These are phyloP conservation scores for Talaromyces atroroseus DNA, from an alignment of 2,329 filamentous ascomycete genomes.

Conservation along the genomic window DNA sequence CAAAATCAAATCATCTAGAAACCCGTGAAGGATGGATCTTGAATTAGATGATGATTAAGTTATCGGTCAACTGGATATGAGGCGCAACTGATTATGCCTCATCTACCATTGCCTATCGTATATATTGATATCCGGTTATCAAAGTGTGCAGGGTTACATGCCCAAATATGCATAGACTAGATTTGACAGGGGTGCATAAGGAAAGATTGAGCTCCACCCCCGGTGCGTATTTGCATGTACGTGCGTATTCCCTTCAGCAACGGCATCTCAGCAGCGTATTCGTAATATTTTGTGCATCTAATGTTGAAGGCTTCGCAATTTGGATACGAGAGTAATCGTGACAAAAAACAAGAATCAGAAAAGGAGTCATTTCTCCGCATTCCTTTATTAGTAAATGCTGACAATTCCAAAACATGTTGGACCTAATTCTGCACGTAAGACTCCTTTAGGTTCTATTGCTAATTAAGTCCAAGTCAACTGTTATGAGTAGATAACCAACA, in stretches of 20 bases:
- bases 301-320: background rate
- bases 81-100: no score
- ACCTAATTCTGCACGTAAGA: background rate
- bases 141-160: background rate
- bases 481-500: no score
- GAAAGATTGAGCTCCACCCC: no score
- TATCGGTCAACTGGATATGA: no score
- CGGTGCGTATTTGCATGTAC: no score
- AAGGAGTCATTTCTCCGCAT: background rate
- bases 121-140: background rate
- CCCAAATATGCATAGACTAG: no score
- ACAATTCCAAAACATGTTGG: background rate
- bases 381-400: background rate
- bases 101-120: background rate
- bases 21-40: no score
- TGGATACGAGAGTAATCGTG: background rate
- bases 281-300: background rate
- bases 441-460: background rate
- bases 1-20: no score
- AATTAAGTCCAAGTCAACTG: no score
- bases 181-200: no score
- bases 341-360: background rate
- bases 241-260: no score
- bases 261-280: background rate
- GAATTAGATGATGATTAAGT: no score